Evolutionary conservation across 2,329 filamentous ascomycete species (phyloP).

Genomic region (Colletotrichum sp.): DNA sequence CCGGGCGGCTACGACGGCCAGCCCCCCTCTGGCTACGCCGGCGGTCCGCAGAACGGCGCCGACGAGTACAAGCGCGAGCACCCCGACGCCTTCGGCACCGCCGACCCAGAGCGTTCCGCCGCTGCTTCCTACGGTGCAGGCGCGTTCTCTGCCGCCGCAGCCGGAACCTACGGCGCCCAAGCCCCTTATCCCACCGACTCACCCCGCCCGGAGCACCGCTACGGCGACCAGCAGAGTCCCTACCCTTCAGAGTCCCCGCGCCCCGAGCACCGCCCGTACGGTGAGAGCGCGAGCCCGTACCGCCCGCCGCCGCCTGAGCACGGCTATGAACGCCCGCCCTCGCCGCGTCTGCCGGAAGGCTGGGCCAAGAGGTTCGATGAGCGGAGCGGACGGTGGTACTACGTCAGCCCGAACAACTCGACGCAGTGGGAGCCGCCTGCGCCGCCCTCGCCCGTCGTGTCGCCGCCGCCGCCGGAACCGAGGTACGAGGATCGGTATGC

Average conservation of each 20-base stretch:
- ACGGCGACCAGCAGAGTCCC: neutral
- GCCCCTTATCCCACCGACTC: neutral
- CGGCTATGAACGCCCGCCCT: conserved; percentile 20
- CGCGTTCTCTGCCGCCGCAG: neutral
- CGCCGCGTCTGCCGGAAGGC: conserved; percentile 53
- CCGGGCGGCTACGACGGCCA: conserved; percentile 12
- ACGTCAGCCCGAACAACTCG: conserved; percentile 60
- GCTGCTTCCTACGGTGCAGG: neutral
- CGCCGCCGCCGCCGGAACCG: conserved; percentile 10
- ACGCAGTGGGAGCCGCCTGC: conserved; percentile 59
- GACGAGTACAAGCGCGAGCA: conserved; percentile 15
- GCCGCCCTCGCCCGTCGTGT: neutral
- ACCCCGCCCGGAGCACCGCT: neutral
- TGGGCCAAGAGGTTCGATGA: conserved; percentile 64
- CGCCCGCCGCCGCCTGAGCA: conserved; percentile 5
- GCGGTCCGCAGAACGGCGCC: conserved; percentile 20
- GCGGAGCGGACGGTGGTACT: conserved; percentile 59
- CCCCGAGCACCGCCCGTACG: conserved; percentile 13
- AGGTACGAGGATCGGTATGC: conserved; percentile 17
- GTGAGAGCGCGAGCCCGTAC: neutral
- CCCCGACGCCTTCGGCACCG: conserved; percentile 11
- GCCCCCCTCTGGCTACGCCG: conserved; percentile 17
- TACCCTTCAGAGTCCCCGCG: neutral
- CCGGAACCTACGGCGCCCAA: conserved; percentile 21
- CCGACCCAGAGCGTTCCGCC: conserved; percentile 8